Base-by-base conservation (phyloP, 192 early-diverging fungal species). In the Cladochytrium replicatum region DNA sequence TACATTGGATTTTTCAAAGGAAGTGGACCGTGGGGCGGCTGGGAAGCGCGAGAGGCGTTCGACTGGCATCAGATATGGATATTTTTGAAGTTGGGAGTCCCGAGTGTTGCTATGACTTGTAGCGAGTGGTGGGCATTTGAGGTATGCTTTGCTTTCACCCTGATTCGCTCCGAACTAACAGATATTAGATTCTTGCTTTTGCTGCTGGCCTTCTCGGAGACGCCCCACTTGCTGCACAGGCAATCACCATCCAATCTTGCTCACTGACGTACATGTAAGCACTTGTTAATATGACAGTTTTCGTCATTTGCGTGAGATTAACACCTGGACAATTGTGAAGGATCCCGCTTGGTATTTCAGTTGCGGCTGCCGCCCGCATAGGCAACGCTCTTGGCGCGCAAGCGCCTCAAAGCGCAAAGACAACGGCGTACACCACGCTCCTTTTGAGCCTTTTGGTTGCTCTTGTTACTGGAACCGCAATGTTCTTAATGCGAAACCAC, bases 11-110 rank as follows among this genome's bases (percentile, higher is more conserved):
- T 52, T 45, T 43, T 86, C 13, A 72, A 83, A 22, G 87, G n/a
- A 27, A 54, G 63, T 30, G 72, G 86, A 29, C 79, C 72, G 43
- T 98, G 88, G 91, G 91, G 88, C 45, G 92, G 88, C 3, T 90
- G 85, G 81, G 82, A 86, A 6, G 64, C 69, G 37, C 45, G 58
- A 4, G 74, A 78, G 24, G 80, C 84, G 2, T 58, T 92, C 38
- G 52, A 72, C 27, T 70, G 63, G 11, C 38, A 0, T 2, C 52
- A 55, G 27, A 48, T 61, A 21, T n/a, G n/a, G n/a, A n/a, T n/a
- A n/a, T n/a, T n/a, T 7, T n/a, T 78, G 41, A 71, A 64, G 46
- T 72, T 98, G 26, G 91, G 84, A 0, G 29, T 85, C 2, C 85
- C 90, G 0, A 88, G 88, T 2, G 75, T 87, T 5, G 51, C 85